Percentiles rank a stretch among this genome's conserved stretches.
Evolutionary conservation across 371 early-diverging fungal genomes (phyloP).

Genomic region (Phascolomyces articulosus): DNA sequence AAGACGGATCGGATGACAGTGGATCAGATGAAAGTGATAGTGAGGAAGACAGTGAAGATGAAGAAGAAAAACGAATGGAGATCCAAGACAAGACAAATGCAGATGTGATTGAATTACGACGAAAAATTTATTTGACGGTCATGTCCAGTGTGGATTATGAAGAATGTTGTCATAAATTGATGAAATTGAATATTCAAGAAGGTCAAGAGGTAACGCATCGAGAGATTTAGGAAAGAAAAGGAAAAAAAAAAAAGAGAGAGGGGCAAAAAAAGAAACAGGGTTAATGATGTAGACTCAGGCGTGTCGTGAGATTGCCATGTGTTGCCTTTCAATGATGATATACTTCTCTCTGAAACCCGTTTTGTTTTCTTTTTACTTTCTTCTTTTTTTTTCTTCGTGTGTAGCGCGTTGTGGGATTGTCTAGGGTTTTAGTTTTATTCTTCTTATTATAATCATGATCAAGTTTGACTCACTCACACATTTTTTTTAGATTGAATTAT

Average conservation of each 20-base stretch:
- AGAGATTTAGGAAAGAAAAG: too few relatives aligned
- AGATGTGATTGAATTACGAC: constrained; percentile 86
- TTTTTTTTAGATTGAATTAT: constrained; percentile 72
- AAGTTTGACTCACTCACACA: too few relatives aligned
- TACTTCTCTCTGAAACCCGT: too few relatives aligned
- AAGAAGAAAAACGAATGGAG: constrained; percentile 56
- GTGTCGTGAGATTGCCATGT: too few relatives aligned
- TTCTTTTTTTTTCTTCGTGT: too few relatives aligned
- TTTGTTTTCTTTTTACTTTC: not conserved
- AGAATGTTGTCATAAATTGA: constrained; percentile 94
- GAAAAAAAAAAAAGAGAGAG: too few relatives aligned
- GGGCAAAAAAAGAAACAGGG: too few relatives aligned
- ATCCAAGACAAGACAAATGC: constrained; percentile 93
- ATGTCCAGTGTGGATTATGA: constrained; percentile 96
- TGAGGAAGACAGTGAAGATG: constrained; percentile 44
- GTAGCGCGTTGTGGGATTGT: too few relatives aligned
- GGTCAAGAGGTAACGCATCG: constrained; percentile 90
- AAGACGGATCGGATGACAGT: constrained; percentile 49
- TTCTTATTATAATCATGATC: too few relatives aligned
- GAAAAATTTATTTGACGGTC: constrained; percentile 93
- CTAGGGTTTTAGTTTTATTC: too few relatives aligned
- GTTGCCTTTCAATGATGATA: too few relatives aligned
- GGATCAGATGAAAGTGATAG: constrained; percentile 61
- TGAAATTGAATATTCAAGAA: constrained; percentile 81
- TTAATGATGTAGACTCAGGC: too few relatives aligned